Percentiles rank a stretch among this genome's conserved stretches.
Conservation (phyloP, 2,329 filamentous ascomycete genomes). For the Xylariales sp. region DNA sequence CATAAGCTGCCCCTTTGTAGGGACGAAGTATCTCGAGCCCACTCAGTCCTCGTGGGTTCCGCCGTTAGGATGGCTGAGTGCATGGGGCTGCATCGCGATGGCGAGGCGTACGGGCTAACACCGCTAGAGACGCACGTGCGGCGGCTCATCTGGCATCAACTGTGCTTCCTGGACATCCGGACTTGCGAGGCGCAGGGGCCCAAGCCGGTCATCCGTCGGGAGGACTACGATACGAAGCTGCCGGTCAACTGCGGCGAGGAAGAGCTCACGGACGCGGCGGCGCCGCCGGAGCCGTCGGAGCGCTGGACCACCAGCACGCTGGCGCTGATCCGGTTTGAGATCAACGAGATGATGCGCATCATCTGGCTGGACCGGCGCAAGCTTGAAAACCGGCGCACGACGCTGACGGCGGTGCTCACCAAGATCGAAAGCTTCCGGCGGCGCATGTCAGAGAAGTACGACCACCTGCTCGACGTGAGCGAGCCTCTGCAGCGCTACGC, state of each 20-base stretch:
- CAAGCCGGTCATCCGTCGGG: conserved; percentile 63
- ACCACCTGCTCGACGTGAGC: conserved; percentile 54
- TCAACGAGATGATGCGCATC: conserved; percentile 66
- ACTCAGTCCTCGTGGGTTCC: conserved; percentile 68
- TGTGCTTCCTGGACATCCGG: conserved; percentile 71
- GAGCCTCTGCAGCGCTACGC: conserved; percentile 60
- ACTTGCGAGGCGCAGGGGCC: conserved; percentile 73
- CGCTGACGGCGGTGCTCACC: conserved; percentile 58
- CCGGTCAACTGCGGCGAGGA: conserved; percentile 67
- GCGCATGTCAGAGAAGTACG: conserved; percentile 62
- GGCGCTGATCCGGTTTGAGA: conserved; percentile 65
- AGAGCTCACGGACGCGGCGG: conserved; percentile 45
- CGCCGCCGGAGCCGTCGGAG: conserved; percentile 39
- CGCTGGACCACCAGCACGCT: conserved; percentile 67
- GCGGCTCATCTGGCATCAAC: conserved; percentile 71
- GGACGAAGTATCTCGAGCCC: conserved; percentile 66
- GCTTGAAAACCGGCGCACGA: conserved; percentile 57
- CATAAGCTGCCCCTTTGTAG: conserved; percentile 70
- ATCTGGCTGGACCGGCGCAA: conserved; percentile 67
- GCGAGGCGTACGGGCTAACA: conserved; percentile 59
- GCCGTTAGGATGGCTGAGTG: conserved; percentile 72
- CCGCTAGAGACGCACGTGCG: conserved; percentile 68
- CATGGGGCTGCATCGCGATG: conserved; percentile 72
- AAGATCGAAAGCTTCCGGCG: conserved; percentile 67
- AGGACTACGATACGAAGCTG: conserved; percentile 71